phyloP scores from a whole-genome alignment of 179 eudicot genomes.

The Beta corolliflora region DNA sequence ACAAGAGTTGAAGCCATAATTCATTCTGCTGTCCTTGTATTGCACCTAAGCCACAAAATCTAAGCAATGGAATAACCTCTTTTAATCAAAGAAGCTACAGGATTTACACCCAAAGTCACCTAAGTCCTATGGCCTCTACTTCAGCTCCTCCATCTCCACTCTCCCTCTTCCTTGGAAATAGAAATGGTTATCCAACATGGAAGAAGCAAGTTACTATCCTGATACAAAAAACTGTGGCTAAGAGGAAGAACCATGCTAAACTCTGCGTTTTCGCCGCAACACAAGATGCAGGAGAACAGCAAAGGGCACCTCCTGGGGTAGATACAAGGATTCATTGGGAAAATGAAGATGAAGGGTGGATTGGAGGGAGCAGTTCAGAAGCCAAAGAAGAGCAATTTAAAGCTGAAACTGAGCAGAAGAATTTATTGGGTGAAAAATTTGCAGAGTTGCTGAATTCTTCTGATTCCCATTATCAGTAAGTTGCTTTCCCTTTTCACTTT shows the following conservation, averaged over 20 bases:
- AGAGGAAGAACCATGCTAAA: constrained; percentile 14
- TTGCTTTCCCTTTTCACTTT: background rate
- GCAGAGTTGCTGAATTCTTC: constrained; percentile 65
- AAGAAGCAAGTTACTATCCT: constrained; percentile 14
- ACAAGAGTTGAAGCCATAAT: background rate
- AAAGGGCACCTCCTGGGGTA: constrained; percentile 50
- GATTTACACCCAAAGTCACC: background rate
- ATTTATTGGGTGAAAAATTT: constrained; percentile 51
- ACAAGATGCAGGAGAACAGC: constrained; percentile 31
- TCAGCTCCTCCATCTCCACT: constrained; percentile 42
- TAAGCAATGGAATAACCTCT: constrained; percentile 10
- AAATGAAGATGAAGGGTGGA: constrained; percentile 81
- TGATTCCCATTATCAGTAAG: constrained; percentile 85
- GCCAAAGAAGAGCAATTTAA: constrained; percentile 33
- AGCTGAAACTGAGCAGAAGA: constrained; percentile 40
- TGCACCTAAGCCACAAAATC: constrained; percentile 32
- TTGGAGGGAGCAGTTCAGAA: constrained; percentile 48
- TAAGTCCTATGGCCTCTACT: constrained; percentile 49
- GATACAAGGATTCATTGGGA: constrained; percentile 94
- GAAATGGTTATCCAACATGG: constrained; percentile 22
- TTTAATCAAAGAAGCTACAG: constrained; percentile 12
- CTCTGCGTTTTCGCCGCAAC: constrained; percentile 40
- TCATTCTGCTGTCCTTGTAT: constrained; percentile 13
- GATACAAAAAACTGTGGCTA: constrained; percentile 4
- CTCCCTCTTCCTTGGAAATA: constrained; percentile 31